A percentile compares a stretch with the other conserved stretches of the same genome.
These are phyloP conservation scores for Neckera pumila DNA, from an alignment of 225 moss, liverwort and hornwort genomes.

Conservation along the genomic window DNA sequence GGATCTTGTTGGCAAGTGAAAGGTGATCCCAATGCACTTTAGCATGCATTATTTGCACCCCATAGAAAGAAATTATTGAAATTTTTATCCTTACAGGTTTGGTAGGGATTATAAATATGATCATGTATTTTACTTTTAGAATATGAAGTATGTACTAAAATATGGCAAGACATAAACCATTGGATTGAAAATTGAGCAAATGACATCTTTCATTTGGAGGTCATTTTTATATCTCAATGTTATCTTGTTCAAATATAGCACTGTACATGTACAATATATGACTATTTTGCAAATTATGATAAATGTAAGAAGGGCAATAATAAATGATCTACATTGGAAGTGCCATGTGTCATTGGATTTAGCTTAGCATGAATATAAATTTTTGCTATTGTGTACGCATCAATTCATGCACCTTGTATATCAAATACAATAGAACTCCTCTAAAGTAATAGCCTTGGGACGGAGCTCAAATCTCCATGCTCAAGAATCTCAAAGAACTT, in stretches of 20 bases:
- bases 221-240: background rate
- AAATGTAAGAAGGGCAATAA: background rate
- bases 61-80: background rate
- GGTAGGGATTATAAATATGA: rapidly evolving
- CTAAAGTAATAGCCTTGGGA: too few species aligned
- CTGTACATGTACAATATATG: background rate
- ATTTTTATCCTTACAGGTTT: background rate
- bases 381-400: rapidly evolving
- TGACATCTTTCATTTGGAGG: background rate
- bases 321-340: background rate
- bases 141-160: too few species aligned
- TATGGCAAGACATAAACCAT: background rate
- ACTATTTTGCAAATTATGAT: background rate
- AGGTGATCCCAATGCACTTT: rapidly evolving
- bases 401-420: background rate
- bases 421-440: background rate
- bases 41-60: background rate
- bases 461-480: too few species aligned
- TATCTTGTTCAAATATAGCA: background rate
- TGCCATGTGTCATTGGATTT: background rate
- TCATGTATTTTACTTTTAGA: background rate
- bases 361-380: rapidly evolving
- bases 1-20: background rate
- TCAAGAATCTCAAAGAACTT: too few species aligned
- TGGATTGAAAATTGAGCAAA: too few species aligned